Base-by-base conservation (phyloP, 345 rosid species). In the Ailanthus altissimus region DNA sequence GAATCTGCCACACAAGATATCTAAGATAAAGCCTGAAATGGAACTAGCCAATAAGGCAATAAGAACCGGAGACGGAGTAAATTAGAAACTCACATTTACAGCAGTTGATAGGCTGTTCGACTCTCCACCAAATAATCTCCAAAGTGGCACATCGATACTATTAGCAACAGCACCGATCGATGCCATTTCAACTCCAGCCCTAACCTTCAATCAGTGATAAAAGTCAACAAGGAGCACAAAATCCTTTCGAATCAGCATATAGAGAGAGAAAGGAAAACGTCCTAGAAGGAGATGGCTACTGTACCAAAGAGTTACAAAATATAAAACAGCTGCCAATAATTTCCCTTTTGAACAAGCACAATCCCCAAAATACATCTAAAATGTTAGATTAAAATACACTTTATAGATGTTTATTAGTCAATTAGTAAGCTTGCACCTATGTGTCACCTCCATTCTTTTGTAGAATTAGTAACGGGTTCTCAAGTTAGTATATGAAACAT, bases 141-240 rank as follows among this genome's bases (percentile, higher is more conserved):
- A 95, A 77, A 92, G 69, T 8, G 98, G 97, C 50, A 82, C 62
- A 57, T 85, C 85, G 47, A 90, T 83, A 82, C 94, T 90, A 65
- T 84, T 90, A 77, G 98, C 96, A 66, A 82, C 90, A 56, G 97
- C 94, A 87, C 90, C 98, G 70, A 93, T 87, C 84, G 92, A 77
- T 10, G 99, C 97, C 98, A 93, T 93, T 88, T 93, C 99, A 51
- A 93, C 73, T 70, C 99, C 99, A 0, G 93, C 94, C 80, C 94
- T 87, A 61, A 90, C 92, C 98, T 95, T 78, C 65, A 84, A 73
- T 74, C 46, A 79, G 46, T 64, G 70, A 57, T 74, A 77, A 53
- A 80, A 21, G 49, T 42, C 32, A 80, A 63, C 79, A 32, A 79
- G 77, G 47, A 57, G 51, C 13, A 72, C 23, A 45, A 75, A 59